Base-by-base conservation (phyloP, 805 yeast genomes). In the Zygosaccharomyces kombuchaensis region DNA sequence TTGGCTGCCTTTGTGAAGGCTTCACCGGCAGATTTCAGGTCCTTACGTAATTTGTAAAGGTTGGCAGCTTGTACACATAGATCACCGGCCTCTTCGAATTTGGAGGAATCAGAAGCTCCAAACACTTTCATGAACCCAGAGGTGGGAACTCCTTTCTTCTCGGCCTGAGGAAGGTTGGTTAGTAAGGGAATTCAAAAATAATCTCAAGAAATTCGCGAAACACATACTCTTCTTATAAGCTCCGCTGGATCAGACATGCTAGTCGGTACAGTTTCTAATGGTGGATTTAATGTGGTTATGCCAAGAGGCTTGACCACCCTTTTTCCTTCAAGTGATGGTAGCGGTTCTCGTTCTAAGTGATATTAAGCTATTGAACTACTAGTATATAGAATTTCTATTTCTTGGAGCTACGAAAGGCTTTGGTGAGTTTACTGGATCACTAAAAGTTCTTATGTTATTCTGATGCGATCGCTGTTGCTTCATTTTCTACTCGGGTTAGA, bases 41-140 rank as follows among this genome's bases (percentile, higher is more conserved):
- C 85, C 59, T 86, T 87, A 55, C 79, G 81, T 47, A 93, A 68
- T 51, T 90, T 78, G 71, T 81, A 93, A 23, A 80, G 75, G 60
- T 91, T 93, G n/a, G 95, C 99, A 2, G 99, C 99, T 66, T 90
- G 95, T 17, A 84, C 74, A 62, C 82, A 91, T 23, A 87, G 68
- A 53, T 93, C 99, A 2, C 90, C 83, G 3, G 99, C 98, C 53
- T 93, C 99, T 62, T 93, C 99, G 43, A 72, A 77, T 50, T 87
- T 76, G 51, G 77, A 74, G 2, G 81, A 69, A 27, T 76, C 74
- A 8, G 84, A 74, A 1, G 84, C 76, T 3, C 91, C 84, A 43
- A 88, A 76, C 16, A 84, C 58, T 50, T 79, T 76, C 54, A 90
- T 77, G 50, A 85, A 75, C 4, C 96, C 95, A 25, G 81, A 72